Evolutionary conservation across 495 filamentous ascomycete species (phyloP).

Genomic region (Penicillium canariense): DNA sequence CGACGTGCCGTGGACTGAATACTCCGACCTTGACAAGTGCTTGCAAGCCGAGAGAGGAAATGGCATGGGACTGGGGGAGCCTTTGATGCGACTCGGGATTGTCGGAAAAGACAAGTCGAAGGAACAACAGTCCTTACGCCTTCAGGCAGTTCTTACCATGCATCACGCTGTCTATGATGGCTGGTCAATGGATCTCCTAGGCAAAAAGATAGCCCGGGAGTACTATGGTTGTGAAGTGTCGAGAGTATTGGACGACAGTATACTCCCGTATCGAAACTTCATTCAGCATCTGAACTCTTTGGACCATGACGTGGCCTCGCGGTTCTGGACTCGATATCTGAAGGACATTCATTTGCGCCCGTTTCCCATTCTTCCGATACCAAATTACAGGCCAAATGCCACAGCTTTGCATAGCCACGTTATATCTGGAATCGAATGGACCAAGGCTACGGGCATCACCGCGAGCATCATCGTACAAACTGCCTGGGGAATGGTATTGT

Average conservation of each 20-base stretch:
- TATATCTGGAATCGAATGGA: background rate
- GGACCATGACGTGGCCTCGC: background rate
- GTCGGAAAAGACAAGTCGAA: background rate
- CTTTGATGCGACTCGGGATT: background rate
- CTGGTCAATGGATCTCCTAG: background rate
- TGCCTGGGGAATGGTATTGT: background rate
- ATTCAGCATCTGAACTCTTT: background rate
- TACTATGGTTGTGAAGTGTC: background rate
- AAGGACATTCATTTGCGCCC: background rate
- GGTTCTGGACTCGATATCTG: background rate
- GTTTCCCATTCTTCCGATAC: background rate
- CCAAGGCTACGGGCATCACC: background rate
- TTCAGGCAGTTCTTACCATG: background rate
- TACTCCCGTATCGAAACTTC: background rate
- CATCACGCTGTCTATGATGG: constrained; percentile 1
- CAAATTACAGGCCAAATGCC: background rate
- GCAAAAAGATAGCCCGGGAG: background rate
- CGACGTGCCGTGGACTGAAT: background rate
- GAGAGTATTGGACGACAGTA: background rate
- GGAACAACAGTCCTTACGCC: background rate
- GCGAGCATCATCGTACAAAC: background rate
- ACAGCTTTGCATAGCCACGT: background rate
- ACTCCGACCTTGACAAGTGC: background rate
- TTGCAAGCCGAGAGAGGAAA: background rate
- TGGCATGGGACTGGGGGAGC: background rate